These are phyloP conservation scores for Musa acuminata DNA, from an alignment of 176 grass and related monocot genomes.

Conservation along the genomic window DNA sequence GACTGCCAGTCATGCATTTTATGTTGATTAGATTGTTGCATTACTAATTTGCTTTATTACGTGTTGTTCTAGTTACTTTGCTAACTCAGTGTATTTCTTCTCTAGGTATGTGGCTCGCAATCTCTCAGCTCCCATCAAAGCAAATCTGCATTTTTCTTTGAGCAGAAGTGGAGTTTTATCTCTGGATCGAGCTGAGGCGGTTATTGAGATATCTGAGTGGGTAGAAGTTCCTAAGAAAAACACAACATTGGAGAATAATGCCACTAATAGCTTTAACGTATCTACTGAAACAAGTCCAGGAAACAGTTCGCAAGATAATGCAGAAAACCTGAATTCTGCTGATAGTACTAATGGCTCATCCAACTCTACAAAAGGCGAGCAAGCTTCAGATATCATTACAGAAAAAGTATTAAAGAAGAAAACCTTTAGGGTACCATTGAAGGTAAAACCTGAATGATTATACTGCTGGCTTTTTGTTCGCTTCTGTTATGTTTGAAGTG, in stretches of 20 bases:
- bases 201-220: slow-evolving; percentile 98
- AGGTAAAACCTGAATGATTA: slow-evolving; percentile 40
- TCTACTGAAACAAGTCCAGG: slow-evolving; percentile 43
- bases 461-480: neutral
- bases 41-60: too few species aligned
- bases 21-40: too few species aligned
- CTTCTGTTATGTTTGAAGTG: neutral
- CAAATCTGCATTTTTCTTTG: slow-evolving; percentile 96
- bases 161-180: slow-evolving; percentile 89
- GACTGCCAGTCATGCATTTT: too few species aligned
- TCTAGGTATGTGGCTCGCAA: slow-evolving; percentile 74
- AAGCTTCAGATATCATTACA: slow-evolving; percentile 42
- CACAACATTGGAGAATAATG: slow-evolving; percentile 58
- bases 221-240: slow-evolving; percentile 92
- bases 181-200: slow-evolving; percentile 88
- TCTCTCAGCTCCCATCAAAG: slow-evolving; percentile 93
- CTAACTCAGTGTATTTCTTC: slow-evolving; percentile 11
- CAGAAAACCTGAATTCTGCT: slow-evolving; percentile 36
- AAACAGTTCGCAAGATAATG: slow-evolving; percentile 38
- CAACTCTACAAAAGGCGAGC: slow-evolving; percentile 31
- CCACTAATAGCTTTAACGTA: slow-evolving; percentile 33
- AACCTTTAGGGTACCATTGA: slow-evolving; percentile 92
- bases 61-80: neutral
- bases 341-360: slow-evolving; percentile 27
- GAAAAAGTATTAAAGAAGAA: slow-evolving; percentile 93